Base-by-base conservation (phyloP, 2,329 filamentous ascomycete species). In the Oidium heveae region DNA sequence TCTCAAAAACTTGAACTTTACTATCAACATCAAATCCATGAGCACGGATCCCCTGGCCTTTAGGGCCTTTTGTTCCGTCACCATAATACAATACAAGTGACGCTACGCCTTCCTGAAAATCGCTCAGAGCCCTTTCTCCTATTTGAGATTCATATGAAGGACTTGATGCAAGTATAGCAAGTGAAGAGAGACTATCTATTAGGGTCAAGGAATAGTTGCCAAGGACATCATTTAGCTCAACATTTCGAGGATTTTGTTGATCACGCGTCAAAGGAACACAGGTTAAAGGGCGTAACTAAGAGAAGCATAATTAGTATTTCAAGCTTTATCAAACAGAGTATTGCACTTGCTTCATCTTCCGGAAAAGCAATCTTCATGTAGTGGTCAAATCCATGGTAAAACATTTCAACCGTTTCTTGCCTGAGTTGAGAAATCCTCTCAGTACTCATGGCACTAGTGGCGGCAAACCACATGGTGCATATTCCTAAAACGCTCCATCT, bases 1-100 rank as follows among this genome's bases (percentile, higher is more conserved):
- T 96, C 70, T 98, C 91, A 64, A 98, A 98, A 41, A 98, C 86
- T 69, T 98, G 89, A 1, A 98, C 91, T 68, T 96, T 98, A 70
- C 88, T 94, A 68, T 98, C 89, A 43, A 94, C 72, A 66, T 98
- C 86, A 63, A 98, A 98, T 0, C 87, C 91, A 55, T 79, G 76
- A 3, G 80, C 80, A 59, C 86, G 74, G 56, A 75, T 71, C 3
- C 89, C 89, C 63, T 77, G 74, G 7, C 84, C 86, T 5, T 74
- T 73, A 15, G 76, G 71, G 2, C 84, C 82, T 9, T 72, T 68
- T 33, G 79, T 79, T 1, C 88, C 89, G 67, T 95, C 88, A 4
- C 89, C 89, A 66, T 95, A 96, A 61, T 91, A 72, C 59, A 78
- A 71, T 2, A 95, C 82, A 61, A 96, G 72, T 53, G 80, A 73